Evolutionary conservation across 2,329 filamentous ascomycete species (phyloP), one percentile per base, ranked within the genome.

Genomic region (Taxawa tesnikishii): DNA sequence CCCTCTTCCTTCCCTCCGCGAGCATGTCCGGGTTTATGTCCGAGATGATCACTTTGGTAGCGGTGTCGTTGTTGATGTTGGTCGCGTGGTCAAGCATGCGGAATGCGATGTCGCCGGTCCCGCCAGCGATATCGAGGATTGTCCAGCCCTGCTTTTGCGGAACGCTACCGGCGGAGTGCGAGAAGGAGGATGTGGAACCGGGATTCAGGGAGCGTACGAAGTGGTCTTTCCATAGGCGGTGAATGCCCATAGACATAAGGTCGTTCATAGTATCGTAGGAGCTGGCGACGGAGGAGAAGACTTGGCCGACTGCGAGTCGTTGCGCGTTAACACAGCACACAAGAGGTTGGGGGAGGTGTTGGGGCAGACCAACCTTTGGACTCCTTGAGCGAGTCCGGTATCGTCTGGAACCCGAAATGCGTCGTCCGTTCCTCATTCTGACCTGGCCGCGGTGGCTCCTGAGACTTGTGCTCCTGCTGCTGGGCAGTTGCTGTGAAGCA

Each of bases 241-340:
- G 90, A 61, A 94, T 87, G 34, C 90, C 90, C 29, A 98, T 73
- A 6, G 90, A 96, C 90, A 98, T 98, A 45, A 96, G 71, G 57
- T 98, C 90, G 63, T 98, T 98, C 90, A 98, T 98, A 40, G 79
- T 80, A 59, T 98, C 90, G 62, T 98, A 98, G 12, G 81, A 84
- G 41, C 83, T 77, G 44, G 90, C 90, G 25, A 98, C 90, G 44
- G 81, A 94, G 57, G 83, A 88, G 64, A 98, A 98, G 37, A 98
- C 90, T 26, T 73, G 75, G 38, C 81, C 81, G 25, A 94, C 87
- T 68, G 63, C 56, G 43, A 3, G 10, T 67, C 10, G 9, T 23
- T 3, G 8, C 11, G 2, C 3, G 12, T 16, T n/a, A 34, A 15
- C 29, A 12, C 16, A n/a, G n/a, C n/a, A n/a, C n/a, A n/a, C 25